Evolutionary conservation across 108 stramenopile genomes (phyloP), one percentile per base, ranked within the genome.

Genomic region (Pseudonitzschia multiseries): DNA sequence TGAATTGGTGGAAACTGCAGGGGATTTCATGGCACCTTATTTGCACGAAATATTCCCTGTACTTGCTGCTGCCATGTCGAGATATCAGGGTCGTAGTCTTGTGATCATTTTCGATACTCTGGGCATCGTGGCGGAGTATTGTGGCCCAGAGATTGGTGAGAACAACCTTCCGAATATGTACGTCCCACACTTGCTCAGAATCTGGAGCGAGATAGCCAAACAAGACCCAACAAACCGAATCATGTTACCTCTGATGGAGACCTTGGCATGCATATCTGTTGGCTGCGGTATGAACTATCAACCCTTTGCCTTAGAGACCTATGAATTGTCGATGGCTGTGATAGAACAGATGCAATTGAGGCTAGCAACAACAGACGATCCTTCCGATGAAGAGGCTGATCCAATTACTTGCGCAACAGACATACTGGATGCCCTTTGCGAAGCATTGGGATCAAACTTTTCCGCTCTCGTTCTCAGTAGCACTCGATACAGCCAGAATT

Each of bases 341-440:
- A 94, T 94, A 36, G 92, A 95, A 69, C 71, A 84, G 24, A 79
- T 87, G 41, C 79, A 84, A 56, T 56, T 94, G n/a, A 73, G 84
- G 28, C 73, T 91, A 15, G 76, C 86, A 9, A 82, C 93, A 8
- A 76, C 83, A 24, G 85, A 90, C 22, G 79, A 79, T 28, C 73
- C 76, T 13, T 68, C 81, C 65, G 84, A 93, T 66, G 84, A 93
- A 82, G 83, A 96, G 67, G 91, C 91, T 51, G 94, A 96, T 86
- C 93, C 93, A 9, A 92, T 96, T 51, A 84, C 96, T 66, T 97
- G 96, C 68, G 87, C 94, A 21, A 77, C 91, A 27, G 96, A 97
- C 76, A 72, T 97, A 65, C 70, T 97, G 42, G 95, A 94, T 81
- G 95, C 93, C 28, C 69, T 97, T 48, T 86, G 91, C 59, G 96